Conservation (phyloP, 257 asterid species). For the Nicotiana obtusifolia region DNA sequence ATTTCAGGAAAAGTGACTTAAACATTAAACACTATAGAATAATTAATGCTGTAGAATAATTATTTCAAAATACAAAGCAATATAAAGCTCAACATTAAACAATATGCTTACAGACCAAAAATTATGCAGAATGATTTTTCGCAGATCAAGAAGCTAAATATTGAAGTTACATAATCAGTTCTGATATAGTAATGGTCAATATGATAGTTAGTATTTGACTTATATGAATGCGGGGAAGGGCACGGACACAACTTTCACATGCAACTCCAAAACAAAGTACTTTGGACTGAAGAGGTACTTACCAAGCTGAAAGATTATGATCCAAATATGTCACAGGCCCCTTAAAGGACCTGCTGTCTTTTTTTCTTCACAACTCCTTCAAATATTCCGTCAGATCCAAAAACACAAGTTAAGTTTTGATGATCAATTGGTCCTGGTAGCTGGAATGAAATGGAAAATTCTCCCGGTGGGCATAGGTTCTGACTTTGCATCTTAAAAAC, state of each 20-base stretch:
- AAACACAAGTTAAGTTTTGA: slow-evolving; percentile 18
- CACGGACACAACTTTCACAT: background rate
- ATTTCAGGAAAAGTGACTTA: background rate
- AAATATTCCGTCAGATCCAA: slow-evolving; percentile 39
- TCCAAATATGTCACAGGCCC: background rate
- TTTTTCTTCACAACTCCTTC: slow-evolving; percentile 40
- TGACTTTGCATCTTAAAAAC: slow-evolving; percentile 40
- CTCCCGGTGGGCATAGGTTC: slow-evolving; percentile 41
- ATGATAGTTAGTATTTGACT: background rate
- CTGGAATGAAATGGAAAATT: slow-evolving; percentile 39
- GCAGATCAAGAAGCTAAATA: background rate
- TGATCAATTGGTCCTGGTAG: slow-evolving; percentile 42
- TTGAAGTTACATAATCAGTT: background rate
- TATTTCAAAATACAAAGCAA: background rate
- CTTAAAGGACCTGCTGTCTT: background rate
- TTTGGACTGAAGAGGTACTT: background rate
- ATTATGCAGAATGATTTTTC: background rate
- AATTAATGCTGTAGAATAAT: background rate
- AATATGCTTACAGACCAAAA: background rate
- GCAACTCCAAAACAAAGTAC: background rate
- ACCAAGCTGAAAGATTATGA: background rate
- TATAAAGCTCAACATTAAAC: background rate
- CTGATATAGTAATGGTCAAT: background rate
- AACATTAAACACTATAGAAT: too few species aligned
- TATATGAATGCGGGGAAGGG: background rate